Evolutionary conservation across 139 green algal genomes (phyloP), one percentile per base, ranked within the genome.

Genomic region (Micractinium conductrix): DNA sequence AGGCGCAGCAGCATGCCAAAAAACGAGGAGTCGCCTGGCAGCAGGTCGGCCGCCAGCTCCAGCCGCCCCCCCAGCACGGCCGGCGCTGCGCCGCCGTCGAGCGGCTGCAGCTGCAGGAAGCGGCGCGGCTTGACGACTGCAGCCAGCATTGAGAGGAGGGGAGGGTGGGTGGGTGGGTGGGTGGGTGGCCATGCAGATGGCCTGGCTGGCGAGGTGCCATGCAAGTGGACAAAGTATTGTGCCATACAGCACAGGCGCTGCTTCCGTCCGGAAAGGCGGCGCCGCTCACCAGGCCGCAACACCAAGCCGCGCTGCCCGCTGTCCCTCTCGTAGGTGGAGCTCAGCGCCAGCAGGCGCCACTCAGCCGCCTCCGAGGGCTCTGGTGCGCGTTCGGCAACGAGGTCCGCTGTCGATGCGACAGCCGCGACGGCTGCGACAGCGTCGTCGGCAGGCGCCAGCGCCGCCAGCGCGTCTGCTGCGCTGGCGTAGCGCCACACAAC

Each of bases 1-100:
- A 95, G 79, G 2, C 44, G 71, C 26, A 50, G 78, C 60, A 95
- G 84, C 92, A 95, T 95, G 44, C 72, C 85, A 26, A 76, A 89
- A 81, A 95, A 95, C 69, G 48, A 88, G 22, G 78, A 81, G 83
- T 80, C 88, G 0, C 50, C 69, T 3, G 84, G 78, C 76, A 86
- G 63, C 60, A 17, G 30, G 1, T 78, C 78, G 0, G 79, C n/a
- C 10, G 42, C 62, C 63, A 76, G 63, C 1, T 65, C 63, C 21
- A 17, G 28, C 12, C 50, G 16, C 38, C 78, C 78, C 21, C 35
- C 21, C 38, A 43, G 38, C 12, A 70, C 37, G 63, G 21, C 65
- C 42, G 42, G 79, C 42, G 63, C 67, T 0, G n/a, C 4, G 28
- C 14, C 42, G 43, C 65, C 35, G 28, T 35, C 26, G 14, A 83